Evolutionary conservation across 768 basidiomycete genomes (phyloP), one percentile per base, ranked within the genome.

Genomic region (Chalciporus chontae): DNA sequence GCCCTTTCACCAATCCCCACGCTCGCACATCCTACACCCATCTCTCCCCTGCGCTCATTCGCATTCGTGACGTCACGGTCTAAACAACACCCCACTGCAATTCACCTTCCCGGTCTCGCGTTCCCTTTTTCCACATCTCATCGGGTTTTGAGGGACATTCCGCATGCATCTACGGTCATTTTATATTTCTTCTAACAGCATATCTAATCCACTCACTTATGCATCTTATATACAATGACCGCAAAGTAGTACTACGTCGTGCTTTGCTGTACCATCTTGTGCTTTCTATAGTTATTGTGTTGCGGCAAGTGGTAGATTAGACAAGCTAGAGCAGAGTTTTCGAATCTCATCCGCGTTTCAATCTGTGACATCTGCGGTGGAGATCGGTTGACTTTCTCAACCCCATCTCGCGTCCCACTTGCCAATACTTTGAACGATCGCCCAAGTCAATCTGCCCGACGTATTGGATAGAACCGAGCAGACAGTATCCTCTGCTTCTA

Each of bases 21-120:
- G 82, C 81, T 8, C 79, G 83, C 58, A 73, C 78, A 65, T 82
- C 83, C 18, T 76, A 77, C 36, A 67, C 77, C n/a, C 79, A 78
- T 52, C 73, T 85, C 54, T 70, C 75, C 1, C 71, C 80, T 4
- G 63, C 72, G 23, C 69, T 74, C 50, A 64, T 77, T 49, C 78
- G 74, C 44, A 71, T 75, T 34, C 73, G 75, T 45, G 75, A 75
- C 60, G 68, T 72, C 26, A 60, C 53, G 40, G 59, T 52, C 42
- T 58, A 51, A 56, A 31, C 26, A 23, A 41, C 32, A 14, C 17
- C 45, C 37, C 40, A 40, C 49, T 14, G 17, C 36, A 39, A 45
- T 10, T 19, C 21, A 21, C 21, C 47, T 43, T 18, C 10, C 47
- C 26, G 4, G 18, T 15, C 26, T 7, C 26, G 27, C 19, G 7